Conservation (phyloP, 179 eudicot genomes). For the Spergularia azorica region DNA sequence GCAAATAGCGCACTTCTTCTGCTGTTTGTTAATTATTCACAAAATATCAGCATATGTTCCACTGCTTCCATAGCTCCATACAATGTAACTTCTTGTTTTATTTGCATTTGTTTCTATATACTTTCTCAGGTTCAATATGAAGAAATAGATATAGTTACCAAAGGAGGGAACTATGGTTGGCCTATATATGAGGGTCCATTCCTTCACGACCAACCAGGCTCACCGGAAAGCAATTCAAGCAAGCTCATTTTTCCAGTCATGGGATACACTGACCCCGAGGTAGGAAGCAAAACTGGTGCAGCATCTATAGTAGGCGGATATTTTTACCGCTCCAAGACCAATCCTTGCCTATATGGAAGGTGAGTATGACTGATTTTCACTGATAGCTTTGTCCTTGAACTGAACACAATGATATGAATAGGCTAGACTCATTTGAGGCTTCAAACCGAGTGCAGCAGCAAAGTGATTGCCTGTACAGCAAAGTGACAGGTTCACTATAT, state of each 20-base stretch:
- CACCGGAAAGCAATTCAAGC: conserved; percentile 9
- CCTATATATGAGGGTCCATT: conserved; percentile 31
- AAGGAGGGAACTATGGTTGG: conserved; percentile 35
- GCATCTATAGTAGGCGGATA: conserved; percentile 30
- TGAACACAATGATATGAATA: too few species aligned
- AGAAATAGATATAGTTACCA: conserved; percentile 24
- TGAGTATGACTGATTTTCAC: background rate
- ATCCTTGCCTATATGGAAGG: conserved; percentile 32
- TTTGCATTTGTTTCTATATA: background rate
- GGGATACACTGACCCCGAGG: conserved; percentile 24
- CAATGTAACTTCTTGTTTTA: background rate
- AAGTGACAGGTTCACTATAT: too few species aligned
- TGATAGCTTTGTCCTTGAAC: too few species aligned
- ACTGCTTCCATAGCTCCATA: too few species aligned
- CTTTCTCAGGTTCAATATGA: conserved; percentile 22
- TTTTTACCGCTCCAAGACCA: conserved; percentile 24
- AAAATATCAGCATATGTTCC: too few species aligned
- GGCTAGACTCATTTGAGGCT: too few species aligned
- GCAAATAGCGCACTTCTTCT: too few species aligned
- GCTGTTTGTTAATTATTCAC: too few species aligned
- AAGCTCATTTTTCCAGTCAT: conserved; percentile 23
- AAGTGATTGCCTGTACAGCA: too few species aligned
- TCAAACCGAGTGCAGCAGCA: too few species aligned
- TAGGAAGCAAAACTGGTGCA: conserved; percentile 10
- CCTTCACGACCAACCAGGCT: conserved; percentile 2